These are phyloP conservation scores for Dionaea muscipula DNA, from an alignment of 179 eudicot species.

Conservation along the genomic window DNA sequence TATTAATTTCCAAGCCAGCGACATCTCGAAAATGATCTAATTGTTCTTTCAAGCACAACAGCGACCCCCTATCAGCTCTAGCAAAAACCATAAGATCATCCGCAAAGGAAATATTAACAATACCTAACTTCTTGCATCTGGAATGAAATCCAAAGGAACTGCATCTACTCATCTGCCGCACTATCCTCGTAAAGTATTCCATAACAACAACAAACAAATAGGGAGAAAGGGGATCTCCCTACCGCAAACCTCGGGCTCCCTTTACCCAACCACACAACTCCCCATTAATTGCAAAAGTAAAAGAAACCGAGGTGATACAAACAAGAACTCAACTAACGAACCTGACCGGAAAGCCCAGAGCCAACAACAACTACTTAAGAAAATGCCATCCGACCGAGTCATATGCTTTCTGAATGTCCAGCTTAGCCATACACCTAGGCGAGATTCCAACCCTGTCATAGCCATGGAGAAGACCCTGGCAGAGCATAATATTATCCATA, in stretches of 20 bases:
- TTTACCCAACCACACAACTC: neutral
- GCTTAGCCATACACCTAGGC: neutral
- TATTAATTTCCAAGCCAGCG: neutral
- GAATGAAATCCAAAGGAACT: too few species aligned
- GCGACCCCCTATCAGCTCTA: too few species aligned
- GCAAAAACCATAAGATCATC: too few species aligned
- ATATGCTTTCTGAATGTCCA: conserved; percentile 3
- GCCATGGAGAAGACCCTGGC: neutral
- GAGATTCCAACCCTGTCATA: neutral
- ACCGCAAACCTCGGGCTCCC: neutral
- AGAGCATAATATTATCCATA: neutral
- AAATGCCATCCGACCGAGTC: neutral
- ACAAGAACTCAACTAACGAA: neutral
- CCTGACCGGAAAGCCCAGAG: neutral
- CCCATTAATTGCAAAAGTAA: neutral
- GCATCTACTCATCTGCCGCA: too few species aligned
- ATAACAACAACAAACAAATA: neutral
- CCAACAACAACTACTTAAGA: neutral
- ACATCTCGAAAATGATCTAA: neutral
- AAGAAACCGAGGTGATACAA: neutral
- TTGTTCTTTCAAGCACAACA: neutral
- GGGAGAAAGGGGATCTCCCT: neutral
- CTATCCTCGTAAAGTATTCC: neutral
- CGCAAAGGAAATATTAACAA: too few species aligned
- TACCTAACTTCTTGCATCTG: too few species aligned